Evolutionary conservation across 768 basidiomycete species (phyloP), one percentile per base, ranked within the genome.

Genomic region (Phaeotremella skinneri): DNA sequence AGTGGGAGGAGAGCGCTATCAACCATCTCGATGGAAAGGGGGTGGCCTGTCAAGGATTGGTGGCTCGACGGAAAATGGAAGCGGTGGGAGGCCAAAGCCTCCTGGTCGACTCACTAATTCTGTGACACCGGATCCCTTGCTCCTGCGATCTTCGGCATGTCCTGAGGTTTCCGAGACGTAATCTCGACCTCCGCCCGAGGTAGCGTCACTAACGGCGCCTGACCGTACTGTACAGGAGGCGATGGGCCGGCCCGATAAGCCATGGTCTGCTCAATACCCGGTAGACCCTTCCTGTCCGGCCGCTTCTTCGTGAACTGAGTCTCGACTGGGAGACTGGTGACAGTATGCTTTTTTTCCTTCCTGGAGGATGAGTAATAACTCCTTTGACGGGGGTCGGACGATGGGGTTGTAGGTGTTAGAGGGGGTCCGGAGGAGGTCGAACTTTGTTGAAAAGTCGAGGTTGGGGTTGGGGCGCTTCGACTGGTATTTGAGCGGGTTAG

Each of bases 341-440:
- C 21, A 7, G 34, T 42, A 5, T n/a, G 39, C 34, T 43, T 58
- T 29, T 25, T 49, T 27, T 54, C 37, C 42, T 62, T 62, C 26
- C 51, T 62, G 41, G 55, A 13, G 13, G 43, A 45, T 20, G 43
- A 57, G 42, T 62, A 62, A 48, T 62, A 62, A 34, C 61, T 62
- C 30, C 49, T 32, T 27, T 57, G 55, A 13, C 49, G 29, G 27
- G 20, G 6, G 37, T 39, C 37, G 37, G 37, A 9, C 9, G 37
- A 39, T 39, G 37, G 9, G 9, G 11, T n/a, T 39, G 37, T 39
- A 9, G 37, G 9, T 39, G 37, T 39, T 39, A n/a, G n/a, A 9
- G n/a, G 37, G n/a, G n/a, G n/a, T n/a, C n/a, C n/a, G n/a, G n/a
- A 39, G n/a, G 37, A 39, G n/a, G 37, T 39, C 37, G 37, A 39